These are phyloP conservation scores for Fragaria iinumae DNA, from an alignment of 306 rosid species.

Conservation along the genomic window DNA sequence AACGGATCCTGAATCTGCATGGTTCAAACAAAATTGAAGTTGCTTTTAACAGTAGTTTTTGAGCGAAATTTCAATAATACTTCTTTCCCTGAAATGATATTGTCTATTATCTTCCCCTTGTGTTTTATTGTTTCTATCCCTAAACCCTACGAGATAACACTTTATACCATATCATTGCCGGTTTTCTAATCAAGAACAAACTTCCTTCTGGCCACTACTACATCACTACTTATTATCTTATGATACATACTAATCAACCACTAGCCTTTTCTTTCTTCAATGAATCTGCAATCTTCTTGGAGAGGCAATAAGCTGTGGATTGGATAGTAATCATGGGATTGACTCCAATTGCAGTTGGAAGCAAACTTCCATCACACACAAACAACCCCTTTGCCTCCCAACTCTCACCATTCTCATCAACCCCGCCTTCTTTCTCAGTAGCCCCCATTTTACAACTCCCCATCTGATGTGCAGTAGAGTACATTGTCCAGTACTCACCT, in stretches of 20 bases:
- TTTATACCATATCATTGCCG: too few species aligned
- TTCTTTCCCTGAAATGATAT: background rate
- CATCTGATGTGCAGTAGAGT: slow-evolving; percentile 78
- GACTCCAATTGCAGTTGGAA: slow-evolving; percentile 82
- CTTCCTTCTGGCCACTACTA: background rate
- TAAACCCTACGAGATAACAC: too few species aligned
- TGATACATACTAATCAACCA: background rate
- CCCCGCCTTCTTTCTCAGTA: slow-evolving; percentile 61
- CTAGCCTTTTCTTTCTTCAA: slow-evolving; percentile 23
- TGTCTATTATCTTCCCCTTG: background rate
- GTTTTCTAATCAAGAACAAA: background rate
- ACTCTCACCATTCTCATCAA: slow-evolving; percentile 78
- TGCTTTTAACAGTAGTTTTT: background rate
- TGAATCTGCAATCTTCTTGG: slow-evolving; percentile 65
- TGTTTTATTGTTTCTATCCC: too few species aligned
- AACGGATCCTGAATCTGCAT: slow-evolving; percentile 15
- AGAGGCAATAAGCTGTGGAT: slow-evolving; percentile 81
- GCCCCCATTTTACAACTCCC: slow-evolving; percentile 77
- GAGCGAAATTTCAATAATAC: slow-evolving; percentile 8
- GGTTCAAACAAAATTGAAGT: slow-evolving; percentile 19
- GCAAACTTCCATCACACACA: slow-evolving; percentile 86
- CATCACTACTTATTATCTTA: background rate
- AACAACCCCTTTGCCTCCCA: slow-evolving; percentile 89
- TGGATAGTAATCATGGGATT: slow-evolving; percentile 95
- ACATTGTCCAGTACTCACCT: slow-evolving; percentile 56